Evolutionary conservation across 108 stramenopile species (phyloP), one percentile per base, ranked within the genome.

Genomic region (Aureococcus anophagefferens): DNA sequence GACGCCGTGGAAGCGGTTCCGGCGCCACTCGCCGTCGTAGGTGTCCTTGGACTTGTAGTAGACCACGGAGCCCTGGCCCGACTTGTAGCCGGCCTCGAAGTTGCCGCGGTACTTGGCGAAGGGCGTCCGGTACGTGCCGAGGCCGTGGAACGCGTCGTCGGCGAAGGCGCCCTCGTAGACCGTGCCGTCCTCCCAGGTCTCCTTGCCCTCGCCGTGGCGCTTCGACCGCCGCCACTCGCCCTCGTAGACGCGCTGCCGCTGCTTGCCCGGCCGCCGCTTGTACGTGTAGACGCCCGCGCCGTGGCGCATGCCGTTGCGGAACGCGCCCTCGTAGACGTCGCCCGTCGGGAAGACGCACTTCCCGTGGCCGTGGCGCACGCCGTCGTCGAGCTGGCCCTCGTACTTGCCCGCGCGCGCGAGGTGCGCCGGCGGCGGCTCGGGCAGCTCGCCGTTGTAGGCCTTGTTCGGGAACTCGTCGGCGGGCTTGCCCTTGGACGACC

Each of bases 251-350:
- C 63, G 4, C 30, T 18, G 33, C 62, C 29, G 31, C n/a, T 35
- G 40, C 73, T 68, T 35, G 29, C 37, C 67, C 36, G n/a, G 28
- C 62, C n/a, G 5, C 33, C 16, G 16, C 71, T 62, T 21, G 0
- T 37, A 11, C 44, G 13, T 34, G 16, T 68, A 46, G 31, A 9
- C 21, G 0, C 76, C 71, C 45, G 30, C 11, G 25, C 77, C 77
- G 25, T 77, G 77, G 37, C 77, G 65, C 72, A 77, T 68, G 15
- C 72, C 72, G 5, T 40, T 37, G 31, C 32, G 33, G 33, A 77
- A 77, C 29, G 67, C 45, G 16, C 77, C 77, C 33, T 67, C 45
- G 62, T 77, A 77, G 4, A 62, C 33, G 64, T 77, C 77, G 40
- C 72, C 72, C 29, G 72, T 77, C n/a, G 73, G 46, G 33, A 65